These are phyloP conservation scores for Ophiostoma angusticollis DNA, from an alignment of 2,329 filamentous ascomycete species.

Conservation along the genomic window DNA sequence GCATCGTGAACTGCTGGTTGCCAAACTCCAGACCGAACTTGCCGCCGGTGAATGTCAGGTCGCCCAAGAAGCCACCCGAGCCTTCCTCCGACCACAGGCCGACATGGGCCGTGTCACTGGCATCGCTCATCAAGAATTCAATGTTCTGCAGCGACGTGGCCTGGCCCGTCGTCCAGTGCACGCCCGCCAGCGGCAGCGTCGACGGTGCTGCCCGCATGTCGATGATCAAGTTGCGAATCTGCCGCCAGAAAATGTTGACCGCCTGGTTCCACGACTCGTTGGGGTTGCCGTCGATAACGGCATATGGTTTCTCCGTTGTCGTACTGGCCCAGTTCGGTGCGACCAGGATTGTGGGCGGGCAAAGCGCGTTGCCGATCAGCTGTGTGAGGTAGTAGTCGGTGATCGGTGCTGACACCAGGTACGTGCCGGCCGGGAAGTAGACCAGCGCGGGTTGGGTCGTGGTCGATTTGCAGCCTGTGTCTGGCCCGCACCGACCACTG, in stretches of 20 bases:
- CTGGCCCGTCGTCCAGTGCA: constrained; percentile 59
- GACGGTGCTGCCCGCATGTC: constrained; percentile 39
- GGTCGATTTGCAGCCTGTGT: constrained; percentile 8
- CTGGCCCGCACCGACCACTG: constrained; percentile 8
- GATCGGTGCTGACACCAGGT: constrained; percentile 10
- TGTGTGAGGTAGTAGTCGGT: constrained; percentile 13
- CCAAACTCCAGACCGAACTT: constrained; percentile 40
- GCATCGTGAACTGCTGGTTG: constrained; percentile 57
- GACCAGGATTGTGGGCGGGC: constrained; percentile 11
- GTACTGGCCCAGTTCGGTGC: neutral
- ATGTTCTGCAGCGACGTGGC: constrained; percentile 46
- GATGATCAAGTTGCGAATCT: constrained; percentile 44
- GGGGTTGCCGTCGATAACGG: constrained; percentile 31
- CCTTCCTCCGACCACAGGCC: constrained; percentile 50
- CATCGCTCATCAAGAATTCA: constrained; percentile 35
- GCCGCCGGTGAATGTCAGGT: constrained; percentile 57
- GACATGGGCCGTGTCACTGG: constrained; percentile 33
- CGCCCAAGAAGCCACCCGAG: constrained; percentile 54
- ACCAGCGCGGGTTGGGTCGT: constrained; percentile 11
- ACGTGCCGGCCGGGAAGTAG: constrained; percentile 14
- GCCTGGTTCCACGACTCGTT: constrained; percentile 38
- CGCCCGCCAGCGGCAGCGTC: constrained; percentile 32
- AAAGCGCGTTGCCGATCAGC: constrained; percentile 11
- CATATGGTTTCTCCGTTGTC: constrained; percentile 1
- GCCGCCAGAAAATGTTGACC: constrained; percentile 32